Evolutionary conservation across 108 stramenopile species (phyloP).

Genomic region (Fragilaria crotonensis): DNA sequence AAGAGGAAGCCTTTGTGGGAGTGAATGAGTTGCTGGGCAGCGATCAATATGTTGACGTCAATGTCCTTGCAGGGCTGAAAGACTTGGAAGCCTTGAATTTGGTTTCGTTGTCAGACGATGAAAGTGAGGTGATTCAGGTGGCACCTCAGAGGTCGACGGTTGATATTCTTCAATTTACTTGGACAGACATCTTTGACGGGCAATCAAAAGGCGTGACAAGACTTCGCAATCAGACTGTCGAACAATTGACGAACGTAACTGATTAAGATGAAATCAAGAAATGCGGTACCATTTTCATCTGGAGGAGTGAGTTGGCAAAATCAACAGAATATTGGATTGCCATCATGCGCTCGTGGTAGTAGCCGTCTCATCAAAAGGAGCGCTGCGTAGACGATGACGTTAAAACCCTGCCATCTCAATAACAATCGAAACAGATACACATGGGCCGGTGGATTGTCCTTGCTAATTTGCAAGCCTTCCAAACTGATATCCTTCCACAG

Average conservation of each 20-base stretch:
- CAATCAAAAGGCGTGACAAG: no score
- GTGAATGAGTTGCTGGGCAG: slow-evolving; percentile 17
- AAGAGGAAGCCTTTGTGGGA: slow-evolving; percentile 7
- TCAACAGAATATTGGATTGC: no score
- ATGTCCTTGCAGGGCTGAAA: slow-evolving; percentile 41
- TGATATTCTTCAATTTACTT: slow-evolving; percentile 8
- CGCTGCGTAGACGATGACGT: slow-evolving; percentile 40
- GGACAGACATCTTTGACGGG: no score
- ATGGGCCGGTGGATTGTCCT: slow-evolving; percentile 30
- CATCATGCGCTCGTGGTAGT: no score
- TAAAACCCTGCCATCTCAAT: slow-evolving; percentile 62
- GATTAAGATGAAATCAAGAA: no score
- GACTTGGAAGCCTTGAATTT: slow-evolving; percentile 50
- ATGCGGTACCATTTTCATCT: no score
- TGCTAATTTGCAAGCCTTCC: slow-evolving; percentile 42
- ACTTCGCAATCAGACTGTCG: no score
- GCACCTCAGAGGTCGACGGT: slow-evolving; percentile 2
- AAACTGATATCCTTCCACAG: slow-evolving; percentile 65
- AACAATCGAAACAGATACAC: slow-evolving; percentile 46
- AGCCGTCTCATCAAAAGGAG: no score
- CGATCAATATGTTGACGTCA: slow-evolving; percentile 33
- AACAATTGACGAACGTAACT: no score
- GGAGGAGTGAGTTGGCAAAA: no score
- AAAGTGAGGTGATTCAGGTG: neutral
- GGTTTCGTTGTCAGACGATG: slow-evolving; percentile 11